These are phyloP conservation scores for Leccinum arenicola DNA, from an alignment of 768 basidiomycete genomes.

Conservation along the genomic window DNA sequence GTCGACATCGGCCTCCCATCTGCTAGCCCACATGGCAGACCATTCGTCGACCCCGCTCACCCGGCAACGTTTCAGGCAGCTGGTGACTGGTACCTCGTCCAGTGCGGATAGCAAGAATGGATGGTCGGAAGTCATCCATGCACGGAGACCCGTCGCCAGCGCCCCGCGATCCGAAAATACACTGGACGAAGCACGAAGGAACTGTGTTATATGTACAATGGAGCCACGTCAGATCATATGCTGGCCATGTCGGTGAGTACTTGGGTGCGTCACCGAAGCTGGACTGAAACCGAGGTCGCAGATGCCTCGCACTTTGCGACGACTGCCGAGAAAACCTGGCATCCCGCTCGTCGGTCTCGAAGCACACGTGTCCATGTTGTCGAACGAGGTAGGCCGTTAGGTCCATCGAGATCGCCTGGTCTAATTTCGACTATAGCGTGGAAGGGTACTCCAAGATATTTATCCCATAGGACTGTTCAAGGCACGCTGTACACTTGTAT, in stretches of 20 bases:
- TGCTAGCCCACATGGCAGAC: slow-evolving; percentile 55
- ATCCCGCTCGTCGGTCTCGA: slow-evolving; percentile 45
- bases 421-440: slow-evolving; percentile 22
- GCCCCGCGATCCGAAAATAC: slow-evolving; percentile 25
- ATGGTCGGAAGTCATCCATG: slow-evolving; percentile 31
- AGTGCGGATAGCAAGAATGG: slow-evolving; percentile 18
- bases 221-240: slow-evolving; percentile 71
- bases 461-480: slow-evolving; percentile 24
- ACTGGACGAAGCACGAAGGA: slow-evolving; percentile 28
- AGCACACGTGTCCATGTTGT: slow-evolving; percentile 53
- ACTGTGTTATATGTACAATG: slow-evolving; percentile 72
- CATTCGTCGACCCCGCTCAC: slow-evolving; percentile 45
- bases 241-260: slow-evolving; percentile 75
- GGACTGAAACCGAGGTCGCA: slow-evolving; percentile 16
- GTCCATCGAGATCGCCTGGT: too few relatives aligned
- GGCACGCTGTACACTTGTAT: slow-evolving; percentile 7
- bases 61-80: slow-evolving; percentile 41
- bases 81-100: slow-evolving; percentile 30
- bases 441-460: slow-evolving; percentile 36
- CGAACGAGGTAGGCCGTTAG: slow-evolving; percentile 39
- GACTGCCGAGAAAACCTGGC: slow-evolving; percentile 54
- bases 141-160: slow-evolving; percentile 19
- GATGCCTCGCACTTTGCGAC: slow-evolving; percentile 51
- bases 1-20: slow-evolving; percentile 39
- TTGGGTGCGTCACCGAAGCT: neutral